Base-by-base conservation (phyloP, 768 basidiomycete genomes). In the Cantharellus anzutake region DNA sequence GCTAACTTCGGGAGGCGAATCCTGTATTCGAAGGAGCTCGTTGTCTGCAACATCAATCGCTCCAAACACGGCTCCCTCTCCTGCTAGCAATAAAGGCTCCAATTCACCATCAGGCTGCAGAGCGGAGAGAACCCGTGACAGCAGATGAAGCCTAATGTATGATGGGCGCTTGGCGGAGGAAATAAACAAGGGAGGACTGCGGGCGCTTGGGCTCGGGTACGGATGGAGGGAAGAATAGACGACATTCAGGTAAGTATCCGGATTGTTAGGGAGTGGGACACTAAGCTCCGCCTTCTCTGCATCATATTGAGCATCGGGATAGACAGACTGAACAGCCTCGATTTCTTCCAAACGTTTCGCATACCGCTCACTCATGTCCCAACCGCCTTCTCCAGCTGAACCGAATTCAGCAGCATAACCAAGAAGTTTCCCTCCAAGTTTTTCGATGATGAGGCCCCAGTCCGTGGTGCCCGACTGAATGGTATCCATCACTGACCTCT, bases 61-160 rank as follows among this genome's bases (percentile, higher is more conserved):
- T 7, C 79, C 79, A 70, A 86, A 82, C 55, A 83, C 76, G 60
- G 91, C 81, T 1, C 85, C 82, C 66, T 86, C 82, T 0, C 80
- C 84, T 0, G 74, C 68, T 60, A 82, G 78, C n/a, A 81, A 67
- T 44, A 86, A 78, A 11, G 1, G 29, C 7, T 67, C 66, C 20
- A 71, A 66, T 65, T 71, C 72, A 34, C 68, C 66, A 58, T 69
- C 57, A 2, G 73, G 3, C 70, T 70, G 57, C 77, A 71, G 69
- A 5, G 75, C 77, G 3, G 68, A 58, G n/a, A 91, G 73, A 20
- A 91, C 72, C 35, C 72, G 72, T 3, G 81, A 77, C 41, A 88
- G 75, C n/a, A 96, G 76, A 66, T 93, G 82, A 3, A 94, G 77
- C 29, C 88, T 81, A 59, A 93, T 73, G 68, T 94, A 94, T 1